Conservation (phyloP, 2,329 filamentous ascomycete genomes). For the Cytospora paraplurivora region DNA sequence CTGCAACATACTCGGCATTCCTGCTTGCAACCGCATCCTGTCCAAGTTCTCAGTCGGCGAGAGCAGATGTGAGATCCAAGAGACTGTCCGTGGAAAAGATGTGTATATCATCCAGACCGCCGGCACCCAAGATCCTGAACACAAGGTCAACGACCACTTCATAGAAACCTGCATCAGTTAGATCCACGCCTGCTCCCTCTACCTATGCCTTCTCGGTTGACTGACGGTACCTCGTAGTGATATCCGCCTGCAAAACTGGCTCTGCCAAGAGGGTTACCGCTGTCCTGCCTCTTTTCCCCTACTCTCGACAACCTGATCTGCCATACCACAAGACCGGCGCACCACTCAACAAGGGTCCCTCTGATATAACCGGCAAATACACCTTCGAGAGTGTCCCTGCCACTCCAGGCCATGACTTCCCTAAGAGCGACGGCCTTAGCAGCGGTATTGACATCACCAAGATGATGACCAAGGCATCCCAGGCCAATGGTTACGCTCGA, state of each 20-base stretch:
- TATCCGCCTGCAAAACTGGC: slow-evolving; percentile 91
- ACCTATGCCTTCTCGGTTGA: neutral
- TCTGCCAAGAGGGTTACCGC: slow-evolving; percentile 92
- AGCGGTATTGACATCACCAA: slow-evolving; percentile 75
- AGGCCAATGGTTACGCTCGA: slow-evolving; percentile 49
- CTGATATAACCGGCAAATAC: slow-evolving; percentile 56
- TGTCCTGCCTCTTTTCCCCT: slow-evolving; percentile 93
- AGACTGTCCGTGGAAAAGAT: slow-evolving; percentile 96
- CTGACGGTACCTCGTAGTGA: slow-evolving; percentile 66
- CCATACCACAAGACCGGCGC: slow-evolving; percentile 96
- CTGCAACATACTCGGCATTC: slow-evolving; percentile 85
- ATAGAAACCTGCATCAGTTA: slow-evolving; percentile 98
- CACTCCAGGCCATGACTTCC: slow-evolving; percentile 74
- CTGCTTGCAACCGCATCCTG: slow-evolving; percentile 78
- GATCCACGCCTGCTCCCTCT: slow-evolving; percentile 38
- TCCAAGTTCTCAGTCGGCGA: slow-evolving; percentile 93
- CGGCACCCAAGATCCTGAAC: slow-evolving; percentile 51
- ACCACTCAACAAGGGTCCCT: slow-evolving; percentile 71
- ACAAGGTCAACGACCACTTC: slow-evolving; percentile 92
- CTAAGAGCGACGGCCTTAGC: slow-evolving; percentile 65
- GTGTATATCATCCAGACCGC: slow-evolving; percentile 98
- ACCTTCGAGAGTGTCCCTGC: slow-evolving; percentile 92
- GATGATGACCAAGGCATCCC: slow-evolving; percentile 68
- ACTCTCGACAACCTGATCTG: slow-evolving; percentile 93
- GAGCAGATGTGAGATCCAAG: slow-evolving; percentile 91